Base-by-base conservation (phyloP, 2,329 filamentous ascomycete genomes). In the Lecanicillium sp. region DNA sequence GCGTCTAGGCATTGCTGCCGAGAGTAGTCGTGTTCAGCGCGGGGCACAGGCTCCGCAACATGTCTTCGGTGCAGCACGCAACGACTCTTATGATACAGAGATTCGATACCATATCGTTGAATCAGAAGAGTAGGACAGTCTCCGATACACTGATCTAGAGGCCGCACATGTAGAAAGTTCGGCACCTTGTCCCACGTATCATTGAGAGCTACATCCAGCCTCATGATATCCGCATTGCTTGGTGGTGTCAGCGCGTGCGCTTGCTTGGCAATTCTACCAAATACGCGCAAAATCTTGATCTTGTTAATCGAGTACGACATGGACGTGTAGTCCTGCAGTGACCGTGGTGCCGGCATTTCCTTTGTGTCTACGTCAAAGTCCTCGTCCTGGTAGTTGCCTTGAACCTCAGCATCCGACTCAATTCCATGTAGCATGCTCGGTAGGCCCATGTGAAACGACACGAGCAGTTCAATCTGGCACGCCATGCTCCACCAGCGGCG, bases 371-470 rank as follows among this genome's bases (percentile, higher is more conserved):
- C 74, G 52, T 72, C 70, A 54, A 86, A 83, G 58, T 87, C 83
- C 26, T 80, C 75, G 58, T 87, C 83, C 44, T 77, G 70, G 26
- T 86, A 61, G 60, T 86, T 86, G 26, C 72, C 69, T 14, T 83
- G 83, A 17, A 79, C 61, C 2, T 71, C 65, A 0, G 80, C 83
- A 57, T 87, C 84, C 39, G 74, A 78, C 51, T 85, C 81, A 29
- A 82, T 75, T 20, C 74, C 70, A 49, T 80, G 73, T 37, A 85
- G 70, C 78, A 86, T 83, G 57, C 75, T 75, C 2, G 84, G 84
- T 46, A 87, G 67, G 2, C 83, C 83, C 51, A 85, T 73, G 57
- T 86, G 82, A 57, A 84, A 85, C 2, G 80, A 78, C 21, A 83
- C 79, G 4, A 86, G 62, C 3, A 82, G 62, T 57, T 87, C 84